Evolutionary conservation across 1,139 yeast genomes (phyloP).

Genomic region (Candida sp.): DNA sequence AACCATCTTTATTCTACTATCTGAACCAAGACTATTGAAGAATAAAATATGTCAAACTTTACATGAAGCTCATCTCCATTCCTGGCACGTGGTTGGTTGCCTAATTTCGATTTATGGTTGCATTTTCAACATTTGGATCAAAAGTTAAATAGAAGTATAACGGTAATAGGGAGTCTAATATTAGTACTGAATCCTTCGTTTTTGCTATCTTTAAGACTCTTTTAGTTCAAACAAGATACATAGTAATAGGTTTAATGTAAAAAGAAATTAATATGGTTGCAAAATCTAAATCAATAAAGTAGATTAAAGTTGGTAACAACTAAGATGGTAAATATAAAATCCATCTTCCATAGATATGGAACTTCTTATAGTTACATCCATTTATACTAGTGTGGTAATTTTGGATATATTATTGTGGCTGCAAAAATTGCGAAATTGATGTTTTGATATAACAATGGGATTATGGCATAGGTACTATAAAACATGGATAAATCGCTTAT

Average conservation of each 20-base stretch:
- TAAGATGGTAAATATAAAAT: too few species aligned
- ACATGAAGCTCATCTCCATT: neutral
- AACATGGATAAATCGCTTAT: neutral
- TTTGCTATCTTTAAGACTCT: too few species aligned
- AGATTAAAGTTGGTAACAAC: too few species aligned
- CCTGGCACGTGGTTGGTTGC: neutral
- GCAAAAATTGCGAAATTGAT: constrained; percentile 3
- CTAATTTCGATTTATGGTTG: neutral
- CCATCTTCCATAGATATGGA: too few species aligned
- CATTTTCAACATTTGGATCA: neutral
- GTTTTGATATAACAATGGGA: neutral
- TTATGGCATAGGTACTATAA: neutral
- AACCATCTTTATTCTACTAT: constrained; percentile 15
- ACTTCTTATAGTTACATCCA: too few species aligned
- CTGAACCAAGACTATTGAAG: neutral
- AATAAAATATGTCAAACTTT: neutral
- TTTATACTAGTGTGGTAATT: neutral
- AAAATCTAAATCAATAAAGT: too few species aligned
- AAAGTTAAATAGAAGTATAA: too few species aligned
- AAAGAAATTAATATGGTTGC: too few species aligned
- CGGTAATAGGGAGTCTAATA: too few species aligned
- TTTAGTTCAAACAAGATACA: too few species aligned
- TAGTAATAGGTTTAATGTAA: too few species aligned
- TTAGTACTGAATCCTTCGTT: too few species aligned
- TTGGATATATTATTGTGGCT: constrained; percentile 3